Conservation (phyloP, 352 stramenopile genomes). For the Phytophthora hibernalis region DNA sequence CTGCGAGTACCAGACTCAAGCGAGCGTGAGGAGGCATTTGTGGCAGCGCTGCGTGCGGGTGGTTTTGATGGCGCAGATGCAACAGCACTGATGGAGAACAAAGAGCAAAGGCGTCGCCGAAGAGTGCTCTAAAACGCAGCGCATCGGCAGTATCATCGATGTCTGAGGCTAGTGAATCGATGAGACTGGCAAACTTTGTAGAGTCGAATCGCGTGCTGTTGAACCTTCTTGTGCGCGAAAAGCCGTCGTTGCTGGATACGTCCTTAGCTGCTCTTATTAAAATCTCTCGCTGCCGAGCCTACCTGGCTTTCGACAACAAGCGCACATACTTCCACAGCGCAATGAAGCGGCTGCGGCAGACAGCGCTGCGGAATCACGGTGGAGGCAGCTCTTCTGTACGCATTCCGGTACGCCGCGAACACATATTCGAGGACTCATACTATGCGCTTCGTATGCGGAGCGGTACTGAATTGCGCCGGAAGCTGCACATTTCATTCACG, state of each 20-base stretch:
- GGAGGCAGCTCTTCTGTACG: slow-evolving; percentile 91
- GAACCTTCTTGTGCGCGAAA: slow-evolving; percentile 97
- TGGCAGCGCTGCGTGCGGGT: slow-evolving; percentile 71
- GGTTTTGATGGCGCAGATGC: slow-evolving; percentile 59
- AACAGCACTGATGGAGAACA: slow-evolving; percentile 33
- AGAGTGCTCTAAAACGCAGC: slow-evolving; percentile 42
- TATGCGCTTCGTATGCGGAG: slow-evolving; percentile 97
- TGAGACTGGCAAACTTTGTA: slow-evolving; percentile 93
- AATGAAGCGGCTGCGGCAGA: slow-evolving; percentile 91
- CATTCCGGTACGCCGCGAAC: slow-evolving; percentile 92
- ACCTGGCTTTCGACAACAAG: slow-evolving; percentile 99
- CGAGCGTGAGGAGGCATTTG: slow-evolving; percentile 80
- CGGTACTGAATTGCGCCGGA: slow-evolving; percentile 96
- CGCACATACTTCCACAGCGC: slow-evolving; percentile 98
- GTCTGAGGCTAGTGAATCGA: slow-evolving; percentile 67
- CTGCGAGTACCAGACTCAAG: slow-evolving; percentile 73
- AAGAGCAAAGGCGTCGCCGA: slow-evolving; percentile 37
- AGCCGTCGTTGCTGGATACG: slow-evolving; percentile 96
- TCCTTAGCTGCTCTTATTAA: slow-evolving; percentile 96
- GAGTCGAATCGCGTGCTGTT: slow-evolving; percentile 96
- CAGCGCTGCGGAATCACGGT: slow-evolving; percentile 84
- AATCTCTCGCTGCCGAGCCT: slow-evolving; percentile 93
- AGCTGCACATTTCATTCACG: slow-evolving; percentile 98
- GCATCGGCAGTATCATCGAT: slow-evolving; percentile 49
- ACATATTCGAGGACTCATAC: slow-evolving; percentile 99